phyloP scores from a whole-genome alignment of 2,329 filamentous ascomycete species.

The Rhinocladiella mackenziei region DNA sequence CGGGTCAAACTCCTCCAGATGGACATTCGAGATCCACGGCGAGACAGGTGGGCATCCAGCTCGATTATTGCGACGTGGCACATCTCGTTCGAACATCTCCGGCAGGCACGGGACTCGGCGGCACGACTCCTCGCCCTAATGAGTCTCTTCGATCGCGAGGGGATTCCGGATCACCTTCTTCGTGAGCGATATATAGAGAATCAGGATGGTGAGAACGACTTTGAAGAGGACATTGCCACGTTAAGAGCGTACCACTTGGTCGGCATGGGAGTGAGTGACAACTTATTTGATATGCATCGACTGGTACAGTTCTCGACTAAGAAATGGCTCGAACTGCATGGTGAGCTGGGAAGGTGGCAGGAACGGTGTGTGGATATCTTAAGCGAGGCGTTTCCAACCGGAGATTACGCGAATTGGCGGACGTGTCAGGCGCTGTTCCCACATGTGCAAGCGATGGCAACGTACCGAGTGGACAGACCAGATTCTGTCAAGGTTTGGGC shows the following conservation, averaged over 20 bases:
- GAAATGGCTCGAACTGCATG: conserved; percentile 32
- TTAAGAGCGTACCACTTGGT: conserved; percentile 8
- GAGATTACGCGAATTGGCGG: conserved; percentile 31
- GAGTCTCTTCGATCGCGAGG: conserved; percentile 31
- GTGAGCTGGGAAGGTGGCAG: conserved; percentile 31
- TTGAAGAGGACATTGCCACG: conserved; percentile 28
- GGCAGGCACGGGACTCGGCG: conserved; percentile 21
- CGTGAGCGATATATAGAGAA: conserved; percentile 23
- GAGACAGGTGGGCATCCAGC: conserved; percentile 30
- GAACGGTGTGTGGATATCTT: conserved; percentile 29
- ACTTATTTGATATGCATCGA: conserved; percentile 32
- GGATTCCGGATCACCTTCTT: conserved; percentile 32
- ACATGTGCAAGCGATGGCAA: conserved; percentile 27
- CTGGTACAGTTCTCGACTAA: conserved; percentile 33
- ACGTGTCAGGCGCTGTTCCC: conserved; percentile 30
- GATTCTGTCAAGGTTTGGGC: conserved; percentile 7
- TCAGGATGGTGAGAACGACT: conserved; percentile 4
- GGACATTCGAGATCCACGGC: conserved; percentile 24
- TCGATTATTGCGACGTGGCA: conserved; percentile 37
- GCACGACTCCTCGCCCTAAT: conserved; percentile 32
- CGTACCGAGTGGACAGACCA: conserved; percentile 9
- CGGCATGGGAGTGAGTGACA: background rate
- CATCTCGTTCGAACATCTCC: conserved; percentile 35
- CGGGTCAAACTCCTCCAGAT: conserved; percentile 28
- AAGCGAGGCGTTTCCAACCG: conserved; percentile 22